Evolutionary conservation across 2,329 filamentous ascomycete species (phyloP).

Genomic region (Pleurostoma richardsiae): DNA sequence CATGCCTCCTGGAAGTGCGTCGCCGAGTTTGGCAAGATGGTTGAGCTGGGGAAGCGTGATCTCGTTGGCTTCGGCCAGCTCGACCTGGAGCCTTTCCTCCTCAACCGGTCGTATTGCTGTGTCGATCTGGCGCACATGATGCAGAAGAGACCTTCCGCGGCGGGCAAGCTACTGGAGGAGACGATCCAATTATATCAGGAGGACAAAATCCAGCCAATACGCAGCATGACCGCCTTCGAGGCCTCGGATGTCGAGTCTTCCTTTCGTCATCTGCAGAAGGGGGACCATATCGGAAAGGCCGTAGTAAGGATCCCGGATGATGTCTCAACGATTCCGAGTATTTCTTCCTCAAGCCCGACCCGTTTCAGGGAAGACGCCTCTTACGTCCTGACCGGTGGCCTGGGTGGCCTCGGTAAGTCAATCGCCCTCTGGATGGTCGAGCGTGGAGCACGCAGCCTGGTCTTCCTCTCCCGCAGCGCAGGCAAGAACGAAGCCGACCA

Average conservation of each 20-base stretch:
- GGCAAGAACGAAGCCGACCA: not conserved
- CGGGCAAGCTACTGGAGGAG: constrained; percentile 1
- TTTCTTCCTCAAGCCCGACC: not conserved
- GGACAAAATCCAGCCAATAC: constrained; percentile 9
- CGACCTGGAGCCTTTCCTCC: constrained; percentile 19
- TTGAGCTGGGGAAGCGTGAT: constrained; percentile 11
- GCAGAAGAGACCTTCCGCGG: not conserved
- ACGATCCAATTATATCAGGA: constrained; percentile 2
- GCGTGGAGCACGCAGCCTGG: not conserved
- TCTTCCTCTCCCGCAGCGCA: constrained; percentile 2
- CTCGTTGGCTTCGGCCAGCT: constrained; percentile 10
- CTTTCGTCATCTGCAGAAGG: constrained; percentile 31
- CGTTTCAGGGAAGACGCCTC: not conserved
- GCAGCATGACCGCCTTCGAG: constrained; percentile 14
- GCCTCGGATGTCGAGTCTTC: constrained; percentile 21
- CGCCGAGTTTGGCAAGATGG: constrained; percentile 8
- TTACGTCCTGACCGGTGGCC: constrained; percentile 1
- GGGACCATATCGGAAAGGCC: constrained; percentile 36
- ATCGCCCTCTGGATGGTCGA: constrained; percentile 1
- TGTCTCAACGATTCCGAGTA: not conserved
- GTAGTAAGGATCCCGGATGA: constrained; percentile 18
- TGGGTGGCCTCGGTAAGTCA: constrained; percentile 1
- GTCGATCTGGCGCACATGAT: constrained; percentile 14
- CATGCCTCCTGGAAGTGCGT: constrained; percentile 9
- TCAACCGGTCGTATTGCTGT: constrained; percentile 2